Evolutionary conservation across 2,329 filamentous ascomycete species (phyloP), one percentile per base, ranked within the genome.

Genomic region (Pseudocercospora crystallina): DNA sequence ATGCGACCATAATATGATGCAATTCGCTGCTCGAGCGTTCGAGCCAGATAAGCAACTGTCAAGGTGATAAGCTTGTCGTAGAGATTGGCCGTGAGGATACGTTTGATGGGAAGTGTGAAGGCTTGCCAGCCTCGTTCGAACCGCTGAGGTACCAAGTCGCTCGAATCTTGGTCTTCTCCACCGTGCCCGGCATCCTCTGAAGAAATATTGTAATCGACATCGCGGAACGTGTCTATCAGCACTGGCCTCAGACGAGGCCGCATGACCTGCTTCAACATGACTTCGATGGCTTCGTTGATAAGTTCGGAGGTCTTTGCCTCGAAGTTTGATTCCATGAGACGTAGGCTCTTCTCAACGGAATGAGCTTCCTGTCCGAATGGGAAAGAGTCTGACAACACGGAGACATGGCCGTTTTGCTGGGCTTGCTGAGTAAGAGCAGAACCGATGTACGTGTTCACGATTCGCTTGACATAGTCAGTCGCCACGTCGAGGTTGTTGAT

Each of bases 401-500:
- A 53, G 9, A 48, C 45, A 15, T 45, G 41, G 17, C 45, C 47
- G 38, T 47, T 42, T 10, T 36, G 30, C 20, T 39, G 41, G 29
- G 31, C 33, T 31, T 30, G 43, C 45, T 5, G 65, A 12, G 32
- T 30, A 5, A 41, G 42, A 1, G 41, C 45, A 15, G 41, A 35
- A 13, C 69, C 76, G 20, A 91, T 75, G 41, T 86, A 83, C 31
- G 83, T 80, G 30, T 80, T 79, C 38, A 97, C 85, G 60, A 99
- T 96, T 47, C 92, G 87, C 12, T 83, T 82, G 43, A 96, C 81
- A 70, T 99, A 99, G 65, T 96, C 90, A 56, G 89, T 89, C 8
- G 90, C 86, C 53, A 96, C 82, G 67, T 99, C 92, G 20, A 99
- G 83, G 67, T 92, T 96, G 78, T 99, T 99, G 71, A 96, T 90